Conservation (phyloP, 805 yeast species). For the Candida succiphila region DNA sequence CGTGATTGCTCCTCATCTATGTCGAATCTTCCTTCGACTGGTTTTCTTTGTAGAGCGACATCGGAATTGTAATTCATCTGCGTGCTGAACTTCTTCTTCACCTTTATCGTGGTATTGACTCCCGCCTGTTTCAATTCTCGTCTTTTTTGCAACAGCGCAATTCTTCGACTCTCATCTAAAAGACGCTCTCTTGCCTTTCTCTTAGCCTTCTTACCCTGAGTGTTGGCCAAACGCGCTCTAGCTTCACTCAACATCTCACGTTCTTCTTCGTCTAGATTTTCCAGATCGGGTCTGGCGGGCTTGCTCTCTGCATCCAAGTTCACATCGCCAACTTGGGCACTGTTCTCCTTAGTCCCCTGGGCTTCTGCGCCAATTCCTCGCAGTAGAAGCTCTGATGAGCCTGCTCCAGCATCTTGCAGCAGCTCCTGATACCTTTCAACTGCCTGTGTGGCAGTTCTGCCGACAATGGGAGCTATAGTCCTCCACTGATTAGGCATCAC, state of each 20-base stretch:
- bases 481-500: slow-evolving; percentile 92
- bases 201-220: slow-evolving; percentile 92
- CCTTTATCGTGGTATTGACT: slow-evolving; percentile 36
- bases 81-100: slow-evolving; percentile 42
- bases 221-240: slow-evolving; percentile 79
- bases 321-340: slow-evolving; percentile 24
- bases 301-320: slow-evolving; percentile 66
- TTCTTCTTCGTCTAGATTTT: slow-evolving; percentile 79
- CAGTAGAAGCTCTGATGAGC: slow-evolving; percentile 11
- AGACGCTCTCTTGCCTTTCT: slow-evolving; percentile 79
- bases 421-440: slow-evolving; percentile 75
- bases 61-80: slow-evolving; percentile 79
- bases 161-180: slow-evolving; percentile 66
- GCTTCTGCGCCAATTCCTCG: slow-evolving; percentile 39
- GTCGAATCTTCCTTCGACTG: slow-evolving; percentile 62
- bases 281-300: slow-evolving; percentile 76
- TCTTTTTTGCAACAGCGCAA: slow-evolving; percentile 70
- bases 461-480: slow-evolving; percentile 70
- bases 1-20: slow-evolving; percentile 43
- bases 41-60: slow-evolving; percentile 66
- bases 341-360: slow-evolving; percentile 29
- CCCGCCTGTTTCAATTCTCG: slow-evolving; percentile 81
- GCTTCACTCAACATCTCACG: slow-evolving; percentile 93
- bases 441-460: slow-evolving; percentile 81
- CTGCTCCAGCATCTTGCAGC: slow-evolving; percentile 34